phyloP scores from a whole-genome alignment of 2,329 filamentous ascomycete species.

The Pseudogymnoascus sp. region DNA sequence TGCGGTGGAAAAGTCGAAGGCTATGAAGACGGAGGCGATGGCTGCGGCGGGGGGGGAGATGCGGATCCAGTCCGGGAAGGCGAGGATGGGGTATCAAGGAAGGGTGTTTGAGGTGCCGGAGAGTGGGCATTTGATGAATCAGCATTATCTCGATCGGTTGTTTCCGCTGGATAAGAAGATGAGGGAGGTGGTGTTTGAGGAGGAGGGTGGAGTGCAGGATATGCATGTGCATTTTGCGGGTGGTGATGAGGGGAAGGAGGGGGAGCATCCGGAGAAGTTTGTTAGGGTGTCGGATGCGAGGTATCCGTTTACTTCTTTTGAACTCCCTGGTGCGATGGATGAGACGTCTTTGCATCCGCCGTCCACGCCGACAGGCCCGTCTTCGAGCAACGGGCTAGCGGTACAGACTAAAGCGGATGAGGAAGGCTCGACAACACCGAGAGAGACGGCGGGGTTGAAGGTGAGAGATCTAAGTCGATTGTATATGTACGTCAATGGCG shows the following conservation, averaged over 20 bases:
- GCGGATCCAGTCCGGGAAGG: constrained; percentile 29
- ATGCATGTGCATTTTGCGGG: constrained; percentile 26
- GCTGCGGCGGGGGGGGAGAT: constrained; percentile 32
- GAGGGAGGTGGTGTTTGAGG: not conserved
- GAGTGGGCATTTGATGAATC: constrained; percentile 26
- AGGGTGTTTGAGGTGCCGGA: constrained; percentile 16
- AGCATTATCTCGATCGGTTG: constrained; percentile 30
- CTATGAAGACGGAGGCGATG: not conserved
- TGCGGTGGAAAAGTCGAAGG: not conserved
- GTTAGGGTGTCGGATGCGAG: constrained; percentile 43
- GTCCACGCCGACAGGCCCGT: not conserved
- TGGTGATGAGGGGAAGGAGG: constrained; percentile 47
- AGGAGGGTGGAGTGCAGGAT: not conserved
- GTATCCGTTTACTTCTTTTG: not conserved
- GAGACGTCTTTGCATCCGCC: not conserved
- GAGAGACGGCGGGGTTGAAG: constrained; percentile 1
- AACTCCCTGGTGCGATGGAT: not conserved
- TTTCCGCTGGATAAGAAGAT: constrained; percentile 21
- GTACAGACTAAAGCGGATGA: not conserved
- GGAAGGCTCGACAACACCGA: not conserved
- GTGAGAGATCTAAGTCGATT: constrained; percentile 15
- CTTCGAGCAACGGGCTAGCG: not conserved
- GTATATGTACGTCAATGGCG: constrained; percentile 16
- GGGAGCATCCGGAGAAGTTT: constrained; percentile 51
- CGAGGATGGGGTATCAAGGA: constrained; percentile 3